Percentiles rank a stretch among this genome's conserved stretches.
These are phyloP conservation scores for Komagataella pastoris DNA, from an alignment of 805 yeast species.

Conservation along the genomic window DNA sequence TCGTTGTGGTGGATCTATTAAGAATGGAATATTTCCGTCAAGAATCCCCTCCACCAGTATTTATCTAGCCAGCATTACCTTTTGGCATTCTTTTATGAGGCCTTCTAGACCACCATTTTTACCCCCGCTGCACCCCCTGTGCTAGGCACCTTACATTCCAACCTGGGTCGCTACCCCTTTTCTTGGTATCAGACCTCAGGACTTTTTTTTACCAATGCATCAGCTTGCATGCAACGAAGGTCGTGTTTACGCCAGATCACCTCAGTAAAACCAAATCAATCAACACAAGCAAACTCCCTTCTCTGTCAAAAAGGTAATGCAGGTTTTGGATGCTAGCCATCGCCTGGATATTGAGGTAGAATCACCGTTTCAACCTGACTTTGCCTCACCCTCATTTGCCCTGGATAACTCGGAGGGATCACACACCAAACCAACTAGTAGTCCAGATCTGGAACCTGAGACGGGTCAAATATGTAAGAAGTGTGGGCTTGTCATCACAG, in stretches of 20 bases:
- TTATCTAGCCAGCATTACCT: too few species aligned
- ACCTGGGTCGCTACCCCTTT: neutral
- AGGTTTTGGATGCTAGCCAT: neutral
- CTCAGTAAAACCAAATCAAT: neutral
- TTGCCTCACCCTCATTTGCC: neutral
- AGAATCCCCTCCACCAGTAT: too few species aligned
- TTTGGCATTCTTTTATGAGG: too few species aligned
- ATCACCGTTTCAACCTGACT: neutral
- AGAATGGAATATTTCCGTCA: too few species aligned
- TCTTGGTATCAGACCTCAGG: neutral
- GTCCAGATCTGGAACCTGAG: neutral
- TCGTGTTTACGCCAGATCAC: neutral
- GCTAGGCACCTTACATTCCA: too few species aligned
- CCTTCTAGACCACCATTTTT: too few species aligned
- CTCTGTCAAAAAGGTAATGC: neutral
- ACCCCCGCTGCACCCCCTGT: neutral
- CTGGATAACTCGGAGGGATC: neutral
- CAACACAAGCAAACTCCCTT: neutral
- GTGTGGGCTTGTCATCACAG: constrained; percentile 30
- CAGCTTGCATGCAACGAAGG: neutral
- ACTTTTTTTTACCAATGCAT: neutral
- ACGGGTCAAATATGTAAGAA: neutral
- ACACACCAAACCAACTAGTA: neutral
- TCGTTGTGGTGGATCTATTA: too few species aligned
- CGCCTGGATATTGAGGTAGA: neutral